These are phyloP conservation scores for Stereocaulon alpinum DNA, from an alignment of 495 filamentous ascomycete genomes.

Conservation along the genomic window DNA sequence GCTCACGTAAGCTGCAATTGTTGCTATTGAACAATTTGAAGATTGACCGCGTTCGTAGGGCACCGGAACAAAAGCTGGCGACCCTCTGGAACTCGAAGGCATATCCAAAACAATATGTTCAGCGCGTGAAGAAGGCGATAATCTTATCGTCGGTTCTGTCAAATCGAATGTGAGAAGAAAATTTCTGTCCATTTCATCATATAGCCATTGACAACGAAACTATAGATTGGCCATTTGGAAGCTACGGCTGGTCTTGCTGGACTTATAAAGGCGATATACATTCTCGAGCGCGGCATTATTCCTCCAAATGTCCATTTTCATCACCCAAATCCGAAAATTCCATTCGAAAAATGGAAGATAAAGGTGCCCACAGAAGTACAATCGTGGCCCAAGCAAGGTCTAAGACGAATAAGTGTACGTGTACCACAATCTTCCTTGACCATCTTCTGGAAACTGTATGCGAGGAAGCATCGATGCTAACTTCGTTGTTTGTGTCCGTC, in stretches of 20 bases:
- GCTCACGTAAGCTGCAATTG: constrained; percentile 8
- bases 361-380: constrained; percentile 18
- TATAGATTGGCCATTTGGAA: constrained; percentile 36
- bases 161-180: constrained; percentile 27
- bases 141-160: constrained; percentile 28
- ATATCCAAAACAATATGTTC: constrained; percentile 28
- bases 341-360: constrained; percentile 24
- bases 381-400: constrained; percentile 22
- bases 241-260: constrained; percentile 33
- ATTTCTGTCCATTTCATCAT: not conserved
- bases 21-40: not conserved
- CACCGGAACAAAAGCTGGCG: constrained; percentile 27
- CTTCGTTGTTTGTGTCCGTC: too few relatives aligned
- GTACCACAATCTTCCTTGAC: too few relatives aligned
- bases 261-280: constrained; percentile 34
- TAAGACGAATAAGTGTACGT: constrained; percentile 3
- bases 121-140: constrained; percentile 25
- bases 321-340: constrained; percentile 22
- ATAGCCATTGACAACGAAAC: not conserved
- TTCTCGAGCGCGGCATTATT: constrained; percentile 31
- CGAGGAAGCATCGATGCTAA: too few relatives aligned
- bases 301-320: constrained; percentile 35
- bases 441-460: too few relatives aligned
- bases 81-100: constrained; percentile 26
- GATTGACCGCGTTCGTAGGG: not conserved